Evolutionary conservation across 2,329 filamentous ascomycete species (phyloP), one percentile per base, ranked within the genome.

Genomic region (Cryphonectria nitschkei): DNA sequence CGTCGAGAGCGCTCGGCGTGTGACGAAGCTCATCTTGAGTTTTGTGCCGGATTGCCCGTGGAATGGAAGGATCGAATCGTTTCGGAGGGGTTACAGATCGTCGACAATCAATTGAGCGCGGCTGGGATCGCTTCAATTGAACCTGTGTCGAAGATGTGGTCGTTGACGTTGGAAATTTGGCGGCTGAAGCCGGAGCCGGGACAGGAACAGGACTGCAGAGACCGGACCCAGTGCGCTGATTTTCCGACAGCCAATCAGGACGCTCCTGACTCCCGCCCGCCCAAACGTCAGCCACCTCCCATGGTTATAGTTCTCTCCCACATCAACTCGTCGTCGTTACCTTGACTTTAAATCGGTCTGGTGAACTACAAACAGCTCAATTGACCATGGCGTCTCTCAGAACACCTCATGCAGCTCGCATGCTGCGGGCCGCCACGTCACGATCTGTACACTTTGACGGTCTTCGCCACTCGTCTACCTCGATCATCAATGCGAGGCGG

Each of bases 1-100:
- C 88, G 97, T 97, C 82, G 96, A 98, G 81, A 98, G 92, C 88
- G 90, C 93, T 86, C 95, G 91, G 85, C 93, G 93, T 81, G 91
- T 89, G 81, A 97, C 88, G 90, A 91, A 96, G 89, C 94, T 97
- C 95, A 97, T 98, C 85, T 86, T 93, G 88, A 82, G 80, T 79
- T 79, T 75, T 74, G 75, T 77, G 72, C 68, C 68, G 72, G 70
- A 19, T 64, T 46, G 50, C 67, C 66, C 65, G 61, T 37, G 9
- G 29, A 50, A 43, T 52, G 13, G 37, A 66, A 56, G 29, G 46
- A 52, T 56, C 34, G 29, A 41, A 37, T 56, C 43, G 29, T 19
- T 19, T 46, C 26, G 54, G n/a, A 61, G 58, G 56, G 29, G 32
- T 6, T 26, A 66, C 62, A 56, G 71, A 32, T 34, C 56, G 77